Conservation (phyloP, 768 basidiomycete genomes). For the Agrocybe pediades region DNA sequence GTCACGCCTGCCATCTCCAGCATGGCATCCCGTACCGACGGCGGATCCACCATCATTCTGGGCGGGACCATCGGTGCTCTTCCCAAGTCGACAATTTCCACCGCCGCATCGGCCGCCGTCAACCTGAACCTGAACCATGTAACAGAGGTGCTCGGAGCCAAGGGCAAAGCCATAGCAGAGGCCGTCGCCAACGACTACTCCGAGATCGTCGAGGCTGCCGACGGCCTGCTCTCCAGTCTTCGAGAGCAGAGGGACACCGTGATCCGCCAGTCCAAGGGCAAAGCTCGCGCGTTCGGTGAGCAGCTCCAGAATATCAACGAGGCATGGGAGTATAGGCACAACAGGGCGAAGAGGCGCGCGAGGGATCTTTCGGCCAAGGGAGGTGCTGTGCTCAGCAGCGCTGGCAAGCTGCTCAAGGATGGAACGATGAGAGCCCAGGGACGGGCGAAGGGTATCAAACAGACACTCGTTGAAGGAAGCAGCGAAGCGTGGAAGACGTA, state of each 20-base stretch:
- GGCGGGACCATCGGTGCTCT: constrained; percentile 11
- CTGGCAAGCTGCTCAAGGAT: constrained; percentile 41
- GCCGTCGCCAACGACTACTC: constrained; percentile 53
- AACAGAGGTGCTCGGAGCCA: constrained; percentile 48
- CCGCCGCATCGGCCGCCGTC: constrained; percentile 20
- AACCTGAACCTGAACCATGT: constrained; percentile 47
- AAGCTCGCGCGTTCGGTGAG: constrained; percentile 43
- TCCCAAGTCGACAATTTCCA: constrained; percentile 15
- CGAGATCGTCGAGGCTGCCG: constrained; percentile 60
- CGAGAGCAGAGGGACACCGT: constrained; percentile 48
- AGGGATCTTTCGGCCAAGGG: constrained; percentile 53
- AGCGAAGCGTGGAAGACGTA: constrained; percentile 27
- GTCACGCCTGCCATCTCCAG: constrained; percentile 33
- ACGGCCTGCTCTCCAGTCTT: constrained; percentile 54
- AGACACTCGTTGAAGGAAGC: constrained; percentile 34
- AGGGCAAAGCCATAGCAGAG: constrained; percentile 42
- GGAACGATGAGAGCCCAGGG: constrained; percentile 45
- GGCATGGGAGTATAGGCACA: constrained; percentile 47
- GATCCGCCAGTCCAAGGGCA: constrained; percentile 51
- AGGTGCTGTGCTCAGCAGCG: constrained; percentile 42
- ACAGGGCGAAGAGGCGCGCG: constrained; percentile 53
- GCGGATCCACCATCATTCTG: constrained; percentile 15
- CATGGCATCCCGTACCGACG: constrained; percentile 10
- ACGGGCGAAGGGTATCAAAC: constrained; percentile 41
- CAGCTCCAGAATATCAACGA: constrained; percentile 44